Base-by-base conservation (phyloP, 192 early-diverging fungal species). In the Entomortierella parvispora region DNA sequence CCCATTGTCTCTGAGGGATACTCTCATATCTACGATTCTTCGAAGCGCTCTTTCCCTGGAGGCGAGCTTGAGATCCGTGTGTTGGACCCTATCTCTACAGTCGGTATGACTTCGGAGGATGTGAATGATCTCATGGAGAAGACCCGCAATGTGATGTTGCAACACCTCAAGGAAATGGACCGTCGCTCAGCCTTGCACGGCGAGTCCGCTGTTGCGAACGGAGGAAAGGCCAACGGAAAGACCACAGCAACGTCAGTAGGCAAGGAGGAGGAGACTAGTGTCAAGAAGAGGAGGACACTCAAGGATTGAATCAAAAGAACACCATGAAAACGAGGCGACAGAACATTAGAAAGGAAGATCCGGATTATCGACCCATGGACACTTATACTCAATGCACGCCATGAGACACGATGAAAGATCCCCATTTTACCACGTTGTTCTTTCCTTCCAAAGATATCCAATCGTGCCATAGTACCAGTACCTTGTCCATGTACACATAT, bases 1-100 rank as follows among this genome's bases (percentile, higher is more conserved):
- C 95, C 95, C 15, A 82, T 99, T 55, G 94, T 97, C 10, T 83
- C 93, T 43, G 89, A 90, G n/a, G 91, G 91, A 45, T 87, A 89
- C 69, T 80, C 76, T 48, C 62, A 89, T 29, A 80, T 89, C 44
- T 90, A 88, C 56, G 80, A 82, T 68, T 83, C 88, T 25, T 83
- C 84, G 54, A 65, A 71, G 52, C 76, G 82, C 12, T 65, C 62
- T 22, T 91, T 88, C 69, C 50, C 60, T 18, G 70, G 85, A 34
- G 90, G 90, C 15, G 76, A 74, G 32, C 55, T 91, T 32, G 68
- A 81, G 12, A 83, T 91, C 28, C 86, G 86, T 79, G 80, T 87
- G 6, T 67, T 89, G 43, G 80, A 85, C 5, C 85, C 86, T 10
- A 86, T 89, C 22, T 43, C 80, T 9, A 87, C 86, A 22, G 66